A percentile compares a stretch with the other conserved stretches of the same genome.
These are phyloP conservation scores for Lasiodiplodia sp. DNA, from an alignment of 2,329 filamentous ascomycete species.

Conservation along the genomic window DNA sequence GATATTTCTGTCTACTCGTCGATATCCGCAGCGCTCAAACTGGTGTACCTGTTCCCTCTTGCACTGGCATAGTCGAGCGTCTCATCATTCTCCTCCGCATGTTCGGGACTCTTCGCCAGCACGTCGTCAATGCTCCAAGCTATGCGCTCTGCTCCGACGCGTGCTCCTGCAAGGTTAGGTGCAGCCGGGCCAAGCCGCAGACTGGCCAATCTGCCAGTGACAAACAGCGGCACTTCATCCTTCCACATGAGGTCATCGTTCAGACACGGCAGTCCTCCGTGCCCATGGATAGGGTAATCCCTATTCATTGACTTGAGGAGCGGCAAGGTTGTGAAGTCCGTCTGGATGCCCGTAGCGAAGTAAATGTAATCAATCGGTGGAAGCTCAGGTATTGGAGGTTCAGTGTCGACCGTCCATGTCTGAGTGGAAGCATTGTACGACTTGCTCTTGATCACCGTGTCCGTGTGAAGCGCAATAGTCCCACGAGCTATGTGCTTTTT, in stretches of 20 bases:
- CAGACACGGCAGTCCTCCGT: slow-evolving; percentile 74
- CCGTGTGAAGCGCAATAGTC: slow-evolving; percentile 62
- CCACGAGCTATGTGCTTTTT: slow-evolving; percentile 64
- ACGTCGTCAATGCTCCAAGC: slow-evolving; percentile 73
- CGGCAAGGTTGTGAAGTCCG: slow-evolving; percentile 66
- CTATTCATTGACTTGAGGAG: slow-evolving; percentile 66
- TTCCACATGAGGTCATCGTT: slow-evolving; percentile 80
- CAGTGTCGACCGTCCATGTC: slow-evolving; percentile 61
- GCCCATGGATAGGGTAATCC: slow-evolving; percentile 67
- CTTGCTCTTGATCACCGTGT: slow-evolving; percentile 63
- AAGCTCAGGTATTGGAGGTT: slow-evolving; percentile 60
- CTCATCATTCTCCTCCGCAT: slow-evolving; percentile 1
- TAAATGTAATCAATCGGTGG: slow-evolving; percentile 71
- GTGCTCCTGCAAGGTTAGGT: slow-evolving; percentile 76
- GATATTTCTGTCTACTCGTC: not conserved
- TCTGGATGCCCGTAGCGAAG: slow-evolving; percentile 76
- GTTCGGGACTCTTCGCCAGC: slow-evolving; percentile 42
- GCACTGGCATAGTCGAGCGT: slow-evolving; percentile 13
- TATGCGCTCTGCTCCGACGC: slow-evolving; percentile 75
- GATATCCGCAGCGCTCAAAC: slow-evolving; percentile 3
- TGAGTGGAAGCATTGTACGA: slow-evolving; percentile 57
- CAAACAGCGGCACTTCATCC: slow-evolving; percentile 74
- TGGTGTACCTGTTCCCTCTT: slow-evolving; percentile 14
- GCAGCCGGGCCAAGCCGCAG: slow-evolving; percentile 75
- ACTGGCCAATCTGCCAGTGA: slow-evolving; percentile 72